Conservation (phyloP, 208 protist species). For the Leishmania mexicana region DNA sequence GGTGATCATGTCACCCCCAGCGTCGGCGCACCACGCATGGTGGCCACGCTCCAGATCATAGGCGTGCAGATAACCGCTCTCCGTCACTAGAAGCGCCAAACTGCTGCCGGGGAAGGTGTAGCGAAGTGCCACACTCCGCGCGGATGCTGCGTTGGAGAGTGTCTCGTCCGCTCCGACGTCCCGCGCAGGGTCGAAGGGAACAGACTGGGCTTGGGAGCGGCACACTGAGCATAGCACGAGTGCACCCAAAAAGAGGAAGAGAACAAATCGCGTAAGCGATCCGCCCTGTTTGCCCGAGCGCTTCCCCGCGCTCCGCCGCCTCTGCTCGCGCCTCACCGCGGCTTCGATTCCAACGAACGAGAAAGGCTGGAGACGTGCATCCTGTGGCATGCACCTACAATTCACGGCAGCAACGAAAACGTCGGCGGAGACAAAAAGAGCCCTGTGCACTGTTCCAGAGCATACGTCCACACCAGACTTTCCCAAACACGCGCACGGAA, state of each 20-base stretch:
- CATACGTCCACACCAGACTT: not conserved
- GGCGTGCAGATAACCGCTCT: constrained; percentile 48
- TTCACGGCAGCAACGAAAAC: not conserved
- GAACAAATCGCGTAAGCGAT: not conserved
- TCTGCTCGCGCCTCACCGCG: not conserved
- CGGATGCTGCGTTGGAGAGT: not conserved
- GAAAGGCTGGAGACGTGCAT: constrained; percentile 1
- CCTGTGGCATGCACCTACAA: constrained; percentile 1
- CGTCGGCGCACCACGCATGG: constrained; percentile 41
- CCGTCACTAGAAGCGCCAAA: constrained; percentile 53
- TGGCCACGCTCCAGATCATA: constrained; percentile 39
- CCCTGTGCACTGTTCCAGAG: not conserved
- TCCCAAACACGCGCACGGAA: not conserved
- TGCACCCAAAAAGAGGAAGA: not conserved
- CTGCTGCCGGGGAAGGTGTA: constrained; percentile 38
- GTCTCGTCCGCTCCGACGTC: not conserved
- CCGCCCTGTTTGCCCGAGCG: not conserved
- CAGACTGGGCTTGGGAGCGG: not conserved
- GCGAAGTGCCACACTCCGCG: constrained; percentile 34
- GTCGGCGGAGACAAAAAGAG: not conserved
- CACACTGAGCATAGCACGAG: not conserved
- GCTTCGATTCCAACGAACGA: not conserved
- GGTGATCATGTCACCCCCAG: constrained; percentile 31
- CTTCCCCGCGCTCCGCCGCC: not conserved
- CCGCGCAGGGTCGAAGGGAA: not conserved